These are phyloP conservation scores for Triticum turgidum DNA, from an alignment of 176 grass and related monocot species.

Conservation along the genomic window DNA sequence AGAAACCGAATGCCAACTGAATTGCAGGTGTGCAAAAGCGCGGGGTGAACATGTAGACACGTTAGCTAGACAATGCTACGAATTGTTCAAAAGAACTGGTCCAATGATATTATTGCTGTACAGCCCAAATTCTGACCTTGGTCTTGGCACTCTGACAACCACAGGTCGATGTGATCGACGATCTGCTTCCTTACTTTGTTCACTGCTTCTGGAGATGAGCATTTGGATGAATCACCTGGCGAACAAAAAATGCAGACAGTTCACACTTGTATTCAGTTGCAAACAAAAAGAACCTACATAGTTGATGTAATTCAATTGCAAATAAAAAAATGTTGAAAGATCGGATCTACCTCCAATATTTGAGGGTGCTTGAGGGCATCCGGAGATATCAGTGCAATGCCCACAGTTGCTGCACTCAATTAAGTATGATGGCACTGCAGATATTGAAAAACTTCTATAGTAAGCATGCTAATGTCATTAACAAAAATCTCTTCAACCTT, in stretches of 20 bases:
- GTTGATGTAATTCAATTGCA: neutral
- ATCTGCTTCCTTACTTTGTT: slow-evolving; percentile 88
- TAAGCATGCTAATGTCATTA: slow-evolving; percentile 9
- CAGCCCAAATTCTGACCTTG: slow-evolving; percentile 42
- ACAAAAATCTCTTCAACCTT: slow-evolving; percentile 2
- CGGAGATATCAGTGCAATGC: slow-evolving; percentile 86
- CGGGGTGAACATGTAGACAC: neutral
- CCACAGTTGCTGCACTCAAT: slow-evolving; percentile 87
- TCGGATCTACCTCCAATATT: slow-evolving; percentile 82
- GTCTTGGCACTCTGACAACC: slow-evolving; percentile 85
- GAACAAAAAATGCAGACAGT: slow-evolving; percentile 8
- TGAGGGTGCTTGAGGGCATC: slow-evolving; percentile 88
- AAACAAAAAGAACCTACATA: slow-evolving; percentile 2
- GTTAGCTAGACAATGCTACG: neutral
- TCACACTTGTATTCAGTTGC: neutral
- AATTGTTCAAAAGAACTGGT: neutral
- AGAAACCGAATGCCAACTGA: neutral
- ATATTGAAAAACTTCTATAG: slow-evolving; percentile 7
- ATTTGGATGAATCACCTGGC: slow-evolving; percentile 79
- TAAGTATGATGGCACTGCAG: slow-evolving; percentile 91
- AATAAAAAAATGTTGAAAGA: neutral
- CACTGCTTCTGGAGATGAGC: slow-evolving; percentile 72
- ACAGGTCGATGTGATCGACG: slow-evolving; percentile 75
- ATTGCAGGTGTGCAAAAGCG: neutral
- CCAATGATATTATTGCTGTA: neutral